These are phyloP conservation scores for Tilletiaria anomala DNA, from an alignment of 1,284 basidiomycete species.

Conservation along the genomic window DNA sequence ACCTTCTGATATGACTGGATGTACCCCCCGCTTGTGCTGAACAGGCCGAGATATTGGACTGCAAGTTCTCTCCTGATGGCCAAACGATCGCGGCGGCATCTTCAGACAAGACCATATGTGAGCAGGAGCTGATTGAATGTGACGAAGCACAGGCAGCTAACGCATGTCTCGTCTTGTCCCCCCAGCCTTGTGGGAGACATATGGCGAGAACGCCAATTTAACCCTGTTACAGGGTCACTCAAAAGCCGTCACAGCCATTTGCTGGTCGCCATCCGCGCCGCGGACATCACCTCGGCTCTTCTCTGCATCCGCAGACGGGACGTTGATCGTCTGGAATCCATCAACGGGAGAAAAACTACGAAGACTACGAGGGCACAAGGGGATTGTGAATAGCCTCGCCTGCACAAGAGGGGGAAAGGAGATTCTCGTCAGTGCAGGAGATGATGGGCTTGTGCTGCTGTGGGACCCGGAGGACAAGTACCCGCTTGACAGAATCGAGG, in stretches of 20 bases:
- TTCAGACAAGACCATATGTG: constrained; percentile 27
- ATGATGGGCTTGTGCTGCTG: constrained; percentile 34
- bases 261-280: constrained; percentile 16
- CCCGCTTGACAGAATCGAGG: constrained; percentile 23
- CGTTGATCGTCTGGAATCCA: constrained; percentile 29
- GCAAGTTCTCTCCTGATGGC: constrained; percentile 30
- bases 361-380: constrained; percentile 28
- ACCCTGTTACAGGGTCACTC: constrained; percentile 30
- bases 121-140: too few species aligned
- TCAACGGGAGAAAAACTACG: constrained; percentile 25
- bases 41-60: constrained; percentile 25
- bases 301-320: constrained; percentile 36
- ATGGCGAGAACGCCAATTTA: constrained; percentile 28
- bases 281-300: constrained; percentile 13
- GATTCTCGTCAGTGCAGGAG: constrained; percentile 24
- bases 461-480: constrained; percentile 27
- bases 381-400: constrained; percentile 32
- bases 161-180: too few species aligned
- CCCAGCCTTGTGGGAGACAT: constrained; percentile 31
- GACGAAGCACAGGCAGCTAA: too few species aligned
- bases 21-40: background rate
- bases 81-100: constrained; percentile 25
- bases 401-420: constrained; percentile 17
- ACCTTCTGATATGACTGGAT: background rate
- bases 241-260: constrained; percentile 29